Evolutionary conservation across 2,329 filamentous ascomycete genomes (phyloP), one percentile per base, ranked within the genome.

Genomic region (Hawksworthiomyces lignivorus): DNA sequence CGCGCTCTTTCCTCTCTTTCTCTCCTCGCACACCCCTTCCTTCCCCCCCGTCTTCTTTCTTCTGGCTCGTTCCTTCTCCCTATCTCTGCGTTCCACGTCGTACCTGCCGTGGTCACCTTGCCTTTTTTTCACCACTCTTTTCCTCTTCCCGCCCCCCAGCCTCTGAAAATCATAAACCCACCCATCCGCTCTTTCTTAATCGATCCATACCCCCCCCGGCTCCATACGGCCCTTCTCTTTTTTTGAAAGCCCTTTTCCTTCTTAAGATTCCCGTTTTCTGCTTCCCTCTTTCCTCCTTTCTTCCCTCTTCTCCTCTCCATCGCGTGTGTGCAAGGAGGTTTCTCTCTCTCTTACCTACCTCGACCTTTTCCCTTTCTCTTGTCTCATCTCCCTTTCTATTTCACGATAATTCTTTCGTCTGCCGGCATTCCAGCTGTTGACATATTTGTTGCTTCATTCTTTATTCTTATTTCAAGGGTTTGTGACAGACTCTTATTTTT

Each of bases 31-130:
- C 52, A 54, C 54, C 56, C 59, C 55, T 54, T 55, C 54, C 58
- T 57, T 60, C 56, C 54, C 50, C 58, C 59, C 57, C 61, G 60
- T 57, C 62, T 60, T 61, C 59, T 56, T 51, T 50, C 55, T 56
- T 58, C 54, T 54, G 52, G 51, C 50, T 50, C 45, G 41, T 41
- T 50, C 52, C 52, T 50, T 51, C 52, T 50, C 52, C 52, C 29
- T 30, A 24, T 26, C 22, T 26, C 30, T 39, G 19, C 19, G 24
- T 29, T 14, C 36, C 27, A 32, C 41, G 30, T 43, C 30, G 36
- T 39, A 35, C 36, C 35, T 43, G 36, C 30, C 36, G 36, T 43
- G 24, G 18, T 21, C 14, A 39, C 31, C 40, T 26, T 12, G 24
- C 12, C 24, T 12, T 8, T 26, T 12, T 26, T 26, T 8, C 8